A percentile compares a stretch with the other conserved stretches of the same genome.
Conservation (phyloP, 192 early-diverging fungal genomes). For the Haplosporangium gracile region DNA sequence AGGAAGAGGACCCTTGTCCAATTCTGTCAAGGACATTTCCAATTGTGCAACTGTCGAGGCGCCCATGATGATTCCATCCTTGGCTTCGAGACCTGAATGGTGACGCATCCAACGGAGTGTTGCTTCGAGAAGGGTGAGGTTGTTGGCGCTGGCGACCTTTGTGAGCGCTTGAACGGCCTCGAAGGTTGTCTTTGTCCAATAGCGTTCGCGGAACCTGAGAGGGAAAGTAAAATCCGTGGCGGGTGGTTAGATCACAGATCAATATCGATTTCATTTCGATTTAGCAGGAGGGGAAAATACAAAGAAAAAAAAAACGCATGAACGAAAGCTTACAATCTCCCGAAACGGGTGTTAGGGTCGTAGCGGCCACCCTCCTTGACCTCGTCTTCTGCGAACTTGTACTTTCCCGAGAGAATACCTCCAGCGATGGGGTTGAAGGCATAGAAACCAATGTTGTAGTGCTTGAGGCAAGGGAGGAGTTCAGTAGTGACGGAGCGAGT, state of each 20-base stretch:
- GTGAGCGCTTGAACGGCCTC: conserved; percentile 60
- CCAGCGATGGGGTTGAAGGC: conserved; percentile 30
- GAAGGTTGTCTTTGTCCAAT: conserved; percentile 60
- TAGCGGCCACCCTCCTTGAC: conserved; percentile 9
- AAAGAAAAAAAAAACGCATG: no score
- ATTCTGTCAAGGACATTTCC: conserved; percentile 58
- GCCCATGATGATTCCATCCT: conserved; percentile 46
- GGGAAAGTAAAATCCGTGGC: no score
- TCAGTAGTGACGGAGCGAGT: conserved; percentile 17
- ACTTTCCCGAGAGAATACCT: conserved; percentile 23
- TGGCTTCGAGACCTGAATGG: conserved; percentile 35
- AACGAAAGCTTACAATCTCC: conserved; percentile 12
- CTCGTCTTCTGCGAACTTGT: conserved; percentile 13
- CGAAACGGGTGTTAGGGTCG: conserved; percentile 15
- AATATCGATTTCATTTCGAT: not conserved
- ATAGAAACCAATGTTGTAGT: conserved; percentile 30
- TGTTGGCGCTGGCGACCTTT: conserved; percentile 22
- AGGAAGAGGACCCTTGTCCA: conserved; percentile 65
- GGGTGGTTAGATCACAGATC: no score
- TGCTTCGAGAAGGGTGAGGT: conserved; percentile 32
- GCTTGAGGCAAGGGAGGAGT: conserved; percentile 30
- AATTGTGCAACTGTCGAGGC: conserved; percentile 53
- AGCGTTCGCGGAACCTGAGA: no score
- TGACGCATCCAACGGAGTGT: conserved; percentile 56
- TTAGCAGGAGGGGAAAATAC: not conserved